Evolutionary conservation across 2,329 filamentous ascomycete species (phyloP).

Genomic region (Phialocephala sp.): DNA sequence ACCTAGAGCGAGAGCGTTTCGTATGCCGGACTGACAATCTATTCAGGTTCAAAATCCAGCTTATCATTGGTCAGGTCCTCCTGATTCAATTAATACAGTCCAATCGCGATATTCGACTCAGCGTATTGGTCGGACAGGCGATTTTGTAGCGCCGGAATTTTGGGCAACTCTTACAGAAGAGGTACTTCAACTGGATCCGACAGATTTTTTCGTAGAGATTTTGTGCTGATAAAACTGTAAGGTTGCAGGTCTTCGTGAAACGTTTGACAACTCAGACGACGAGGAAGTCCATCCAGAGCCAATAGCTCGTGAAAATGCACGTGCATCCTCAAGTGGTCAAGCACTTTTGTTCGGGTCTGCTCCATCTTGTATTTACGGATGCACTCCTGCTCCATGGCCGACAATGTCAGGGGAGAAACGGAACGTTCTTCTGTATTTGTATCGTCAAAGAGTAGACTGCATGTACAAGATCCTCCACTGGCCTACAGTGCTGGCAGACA

Average conservation of each 20-base stretch:
- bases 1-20: constrained; percentile 1
- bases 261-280: constrained; percentile 16
- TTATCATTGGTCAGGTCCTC: neutral
- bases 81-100: constrained; percentile 1
- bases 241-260: constrained; percentile 23
- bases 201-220: neutral
- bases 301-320: neutral
- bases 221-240: constrained; percentile 8
- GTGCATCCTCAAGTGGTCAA: neutral
- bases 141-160: constrained; percentile 21
- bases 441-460: constrained; percentile 18
- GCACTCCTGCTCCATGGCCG: neutral
- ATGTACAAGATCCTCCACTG: constrained; percentile 23
- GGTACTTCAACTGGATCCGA: constrained; percentile 6
- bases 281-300: constrained; percentile 12
- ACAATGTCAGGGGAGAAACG: constrained; percentile 6
- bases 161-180: constrained; percentile 22
- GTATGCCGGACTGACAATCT: neutral
- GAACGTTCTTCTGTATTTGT: constrained; percentile 11
- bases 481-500: constrained; percentile 12
- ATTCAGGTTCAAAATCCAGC: neutral
- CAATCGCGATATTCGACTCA: neutral
- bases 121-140: neutral
- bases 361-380: constrained; percentile 2
- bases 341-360: constrained; percentile 6